Evolutionary conservation across 495 filamentous ascomycete species (phyloP).

Genomic region (Diplogelasinospora grovesii): DNA sequence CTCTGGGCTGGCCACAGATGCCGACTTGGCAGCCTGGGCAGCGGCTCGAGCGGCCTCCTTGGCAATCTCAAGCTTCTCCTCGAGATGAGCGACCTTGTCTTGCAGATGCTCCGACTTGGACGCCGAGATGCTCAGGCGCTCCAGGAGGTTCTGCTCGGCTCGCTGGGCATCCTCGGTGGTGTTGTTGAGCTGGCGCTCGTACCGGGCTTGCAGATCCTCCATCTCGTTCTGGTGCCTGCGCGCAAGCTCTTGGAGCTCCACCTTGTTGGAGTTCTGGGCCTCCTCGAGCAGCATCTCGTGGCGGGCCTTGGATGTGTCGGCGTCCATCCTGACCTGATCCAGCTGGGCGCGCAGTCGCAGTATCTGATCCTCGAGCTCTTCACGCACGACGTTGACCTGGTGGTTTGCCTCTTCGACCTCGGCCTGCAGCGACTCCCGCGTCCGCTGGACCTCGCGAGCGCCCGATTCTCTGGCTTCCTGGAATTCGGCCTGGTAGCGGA

Average conservation of each 20-base stretch:
- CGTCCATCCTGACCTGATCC: conserved; percentile 64
- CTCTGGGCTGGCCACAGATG: conserved; percentile 43
- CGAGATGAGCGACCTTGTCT: conserved; percentile 72
- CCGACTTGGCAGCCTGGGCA: conserved; percentile 69
- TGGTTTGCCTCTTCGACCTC: conserved; percentile 77
- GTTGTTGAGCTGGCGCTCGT: conserved; percentile 66
- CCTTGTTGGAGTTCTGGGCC: conserved; percentile 54
- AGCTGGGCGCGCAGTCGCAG: conserved; percentile 60
- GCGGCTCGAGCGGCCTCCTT: conserved; percentile 86
- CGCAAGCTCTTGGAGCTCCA: conserved; percentile 59
- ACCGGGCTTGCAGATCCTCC: conserved; percentile 56
- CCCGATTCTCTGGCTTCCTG: conserved; percentile 72
- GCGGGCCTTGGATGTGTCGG: conserved; percentile 63
- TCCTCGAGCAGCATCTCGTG: conserved; percentile 77
- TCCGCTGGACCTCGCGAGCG: conserved; percentile 69
- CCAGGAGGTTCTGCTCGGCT: conserved; percentile 57
- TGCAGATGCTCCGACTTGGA: conserved; percentile 74
- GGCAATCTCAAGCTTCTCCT: conserved; percentile 81
- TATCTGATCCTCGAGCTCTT: conserved; percentile 68
- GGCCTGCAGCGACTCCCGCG: conserved; percentile 65
- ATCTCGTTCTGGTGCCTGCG: conserved; percentile 67
- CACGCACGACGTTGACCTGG: conserved; percentile 72
- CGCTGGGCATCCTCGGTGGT: conserved; percentile 66
- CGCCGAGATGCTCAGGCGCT: conserved; percentile 68
- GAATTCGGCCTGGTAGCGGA: conserved; percentile 74